Base-by-base conservation (phyloP, 768 basidiomycete genomes). In the Glaciozyma martinii region DNA sequence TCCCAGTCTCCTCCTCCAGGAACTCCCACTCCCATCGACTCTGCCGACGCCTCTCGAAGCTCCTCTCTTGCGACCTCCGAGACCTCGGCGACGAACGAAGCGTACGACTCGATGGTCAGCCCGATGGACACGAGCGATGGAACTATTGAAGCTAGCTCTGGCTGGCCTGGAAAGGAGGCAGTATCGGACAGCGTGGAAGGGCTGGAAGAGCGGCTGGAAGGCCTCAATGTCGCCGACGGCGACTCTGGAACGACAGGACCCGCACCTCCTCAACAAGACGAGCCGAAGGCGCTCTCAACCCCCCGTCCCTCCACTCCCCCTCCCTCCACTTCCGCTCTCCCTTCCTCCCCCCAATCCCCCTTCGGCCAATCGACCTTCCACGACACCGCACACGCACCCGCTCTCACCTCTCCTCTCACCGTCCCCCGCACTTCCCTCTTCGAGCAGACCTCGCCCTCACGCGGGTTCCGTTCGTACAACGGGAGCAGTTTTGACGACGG, bases 61-160 rank as follows among this genome's bases (percentile, higher is more conserved):
- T 29, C 57, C 3, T 70, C 68, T 1, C 49, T 46, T 8, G 60
- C 68, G 6, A 57, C 58, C 1, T 64, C 65, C 12, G 40, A 37
- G 5, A 2, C 25, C 4, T 67, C 67, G 9, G 25, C 12, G 58
- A n/a, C 9, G 46, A n/a, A 49, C 27, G 46, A 25, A 27, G 32
- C 49, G 15, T 70, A 70, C 63, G 68, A 61, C 1, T 32, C 60
- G 25, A 53, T 70, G 47, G 68, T 70, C 54, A 66, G 65, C 40
- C 68, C 68, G n/a, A 63, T 70, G 54, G 62, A 59, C 12, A 61
- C 68, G 23, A 62, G 64, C 29, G 49, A 50, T 32, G 53, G 57
- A 16, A 58, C 68, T 16, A 61, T 43, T 13, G 61, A 29, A 16
- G 42, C 33, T 6, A 44, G 42, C 56, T 27, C 27, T 9, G 65